Conservation (phyloP, 257 asterid species). For the Voacanga thouarsii region DNA sequence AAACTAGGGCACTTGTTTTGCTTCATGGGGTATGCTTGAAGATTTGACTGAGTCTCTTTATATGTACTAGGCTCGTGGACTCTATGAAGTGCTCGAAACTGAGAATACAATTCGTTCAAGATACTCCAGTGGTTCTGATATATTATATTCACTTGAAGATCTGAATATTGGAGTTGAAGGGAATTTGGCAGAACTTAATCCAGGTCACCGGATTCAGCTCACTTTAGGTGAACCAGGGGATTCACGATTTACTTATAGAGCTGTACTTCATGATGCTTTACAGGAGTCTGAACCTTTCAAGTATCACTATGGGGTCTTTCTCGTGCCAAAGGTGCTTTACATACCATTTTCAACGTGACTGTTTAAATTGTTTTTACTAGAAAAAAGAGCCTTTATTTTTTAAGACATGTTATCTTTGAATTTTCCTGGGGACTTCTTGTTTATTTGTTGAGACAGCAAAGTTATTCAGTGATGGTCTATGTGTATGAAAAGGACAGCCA, state of each 20-base stretch:
- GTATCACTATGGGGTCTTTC: constrained; percentile 69
- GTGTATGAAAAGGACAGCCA: neutral
- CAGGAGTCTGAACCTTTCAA: constrained; percentile 51
- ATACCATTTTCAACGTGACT: constrained; percentile 1
- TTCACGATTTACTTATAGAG: constrained; percentile 63
- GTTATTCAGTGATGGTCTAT: neutral
- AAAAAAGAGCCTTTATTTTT: neutral
- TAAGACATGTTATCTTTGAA: neutral
- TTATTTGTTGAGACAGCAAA: neutral
- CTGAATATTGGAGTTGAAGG: constrained; percentile 76
- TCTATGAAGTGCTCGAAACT: constrained; percentile 55
- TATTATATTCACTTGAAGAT: constrained; percentile 71
- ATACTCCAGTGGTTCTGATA: constrained; percentile 49
- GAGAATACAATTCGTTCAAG: constrained; percentile 60
- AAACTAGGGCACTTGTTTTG: neutral
- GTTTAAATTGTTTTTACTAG: neutral
- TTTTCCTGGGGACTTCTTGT: neutral
- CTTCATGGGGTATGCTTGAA: constrained; percentile 2
- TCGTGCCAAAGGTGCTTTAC: constrained; percentile 76
- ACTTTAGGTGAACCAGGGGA: constrained; percentile 69
- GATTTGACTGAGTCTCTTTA: constrained; percentile 16
- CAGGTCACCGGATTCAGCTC: constrained; percentile 72
- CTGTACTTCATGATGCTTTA: constrained; percentile 76
- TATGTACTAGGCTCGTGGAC: constrained; percentile 54
- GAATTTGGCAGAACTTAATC: constrained; percentile 59